phyloP scores from a whole-genome alignment of 352 stramenopile species.

The Globisporangium paddicum region DNA sequence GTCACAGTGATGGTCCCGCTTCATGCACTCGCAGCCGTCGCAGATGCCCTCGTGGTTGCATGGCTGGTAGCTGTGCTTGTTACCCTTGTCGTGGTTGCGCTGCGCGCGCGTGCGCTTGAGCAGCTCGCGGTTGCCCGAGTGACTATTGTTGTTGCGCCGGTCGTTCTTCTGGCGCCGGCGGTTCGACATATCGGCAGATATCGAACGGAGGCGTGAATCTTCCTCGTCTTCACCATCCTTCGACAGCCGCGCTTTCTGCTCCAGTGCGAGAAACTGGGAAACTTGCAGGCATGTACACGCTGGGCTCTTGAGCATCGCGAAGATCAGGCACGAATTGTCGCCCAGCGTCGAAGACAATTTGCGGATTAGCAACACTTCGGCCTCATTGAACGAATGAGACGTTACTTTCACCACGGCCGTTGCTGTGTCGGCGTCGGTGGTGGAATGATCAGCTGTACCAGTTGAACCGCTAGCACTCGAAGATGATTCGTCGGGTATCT shows the following conservation, averaged over 20 bases:
- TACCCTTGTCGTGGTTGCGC: conserved; percentile 36
- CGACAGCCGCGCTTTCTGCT: background rate
- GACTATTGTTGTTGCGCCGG: conserved; percentile 4
- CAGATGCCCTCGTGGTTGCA: conserved; percentile 60
- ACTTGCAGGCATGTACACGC: conserved; percentile 30
- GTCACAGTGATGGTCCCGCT: conserved; percentile 49
- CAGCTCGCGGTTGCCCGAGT: conserved; percentile 13
- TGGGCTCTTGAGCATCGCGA: conserved; percentile 31
- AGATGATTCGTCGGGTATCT: background rate
- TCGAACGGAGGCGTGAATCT: background rate
- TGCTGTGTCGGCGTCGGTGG: background rate
- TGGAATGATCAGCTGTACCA: background rate
- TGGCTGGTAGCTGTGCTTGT: conserved; percentile 51
- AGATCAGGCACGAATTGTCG: conserved; percentile 41
- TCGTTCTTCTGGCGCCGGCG: conserved; percentile 17
- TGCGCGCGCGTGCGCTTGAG: conserved; percentile 31
- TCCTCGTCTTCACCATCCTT: background rate
- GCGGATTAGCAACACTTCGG: conserved; percentile 40
- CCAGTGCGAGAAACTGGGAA: conserved; percentile 20
- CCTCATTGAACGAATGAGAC: conserved; percentile 14
- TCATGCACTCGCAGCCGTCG: conserved; percentile 49
- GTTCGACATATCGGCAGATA: conserved; percentile 9
- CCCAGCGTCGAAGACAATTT: conserved; percentile 39
- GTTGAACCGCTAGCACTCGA: background rate
- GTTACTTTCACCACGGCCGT: background rate